Evolutionary conservation across 768 basidiomycete species (phyloP).

Genomic region (Suillus discolor): DNA sequence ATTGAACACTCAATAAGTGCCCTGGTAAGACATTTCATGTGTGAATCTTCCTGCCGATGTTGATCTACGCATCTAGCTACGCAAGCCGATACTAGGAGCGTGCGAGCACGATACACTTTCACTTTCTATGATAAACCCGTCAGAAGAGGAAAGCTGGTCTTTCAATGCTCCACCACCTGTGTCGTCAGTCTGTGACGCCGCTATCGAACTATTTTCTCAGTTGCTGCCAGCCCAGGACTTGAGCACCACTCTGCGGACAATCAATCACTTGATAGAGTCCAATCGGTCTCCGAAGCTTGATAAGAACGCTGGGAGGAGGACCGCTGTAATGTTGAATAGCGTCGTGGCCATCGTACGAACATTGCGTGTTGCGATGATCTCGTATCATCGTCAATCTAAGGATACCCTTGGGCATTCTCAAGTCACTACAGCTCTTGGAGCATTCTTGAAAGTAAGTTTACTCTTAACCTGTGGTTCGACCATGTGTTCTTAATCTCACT

Average conservation of each 20-base stretch:
- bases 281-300: slow-evolving; percentile 80
- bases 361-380: slow-evolving; percentile 57
- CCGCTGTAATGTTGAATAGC: slow-evolving; percentile 82
- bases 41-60: neutral
- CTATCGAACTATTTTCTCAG: slow-evolving; percentile 83
- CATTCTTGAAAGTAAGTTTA: slow-evolving; percentile 74
- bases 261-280: slow-evolving; percentile 63
- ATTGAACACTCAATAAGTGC: slow-evolving; percentile 81
- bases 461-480: slow-evolving; percentile 6
- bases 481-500: slow-evolving; percentile 13
- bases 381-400: slow-evolving; percentile 56
- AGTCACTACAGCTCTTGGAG: slow-evolving; percentile 60
- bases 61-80: slow-evolving; percentile 28
- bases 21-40: slow-evolving; percentile 51
- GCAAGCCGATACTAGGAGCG: slow-evolving; percentile 78
- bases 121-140: slow-evolving; percentile 56
- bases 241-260: slow-evolving; percentile 50
- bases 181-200: slow-evolving; percentile 85
- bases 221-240: slow-evolving; percentile 81
- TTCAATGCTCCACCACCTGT: slow-evolving; percentile 73
- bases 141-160: slow-evolving; percentile 45
- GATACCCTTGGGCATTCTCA: slow-evolving; percentile 70
- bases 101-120: slow-evolving; percentile 85
- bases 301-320: slow-evolving; percentile 82
- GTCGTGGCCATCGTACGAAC: slow-evolving; percentile 73